Evolutionary conservation across 2,329 filamentous ascomycete species (phyloP), one percentile per base, ranked within the genome.

Genomic region (Dactylellina haptotyla): DNA sequence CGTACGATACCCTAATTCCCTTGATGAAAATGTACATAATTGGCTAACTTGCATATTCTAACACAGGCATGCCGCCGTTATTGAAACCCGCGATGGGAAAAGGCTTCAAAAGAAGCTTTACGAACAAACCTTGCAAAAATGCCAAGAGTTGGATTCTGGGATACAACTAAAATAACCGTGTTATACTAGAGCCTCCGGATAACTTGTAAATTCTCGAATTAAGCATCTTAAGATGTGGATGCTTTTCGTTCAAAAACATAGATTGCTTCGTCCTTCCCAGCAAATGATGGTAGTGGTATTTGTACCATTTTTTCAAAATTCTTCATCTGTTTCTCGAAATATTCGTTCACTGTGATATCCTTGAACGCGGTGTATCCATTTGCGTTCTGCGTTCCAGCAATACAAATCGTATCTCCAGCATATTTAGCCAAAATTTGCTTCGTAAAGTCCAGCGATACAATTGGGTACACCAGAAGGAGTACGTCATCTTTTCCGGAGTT

Each of bases 341-440:
- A 92, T 77, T 88, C 84, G 76, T 88, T 88, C 79, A 91, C 87
- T 23, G 85, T 87, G 80, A 85, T 82, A 76, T 85, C 83, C 61
- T 82, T 84, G 79, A 92, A 92, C 0, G 85, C 88, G 0, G 90
- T 93, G 79, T 90, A 92, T 1, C 90, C 89, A 79, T 91, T 92
- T 18, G 81, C 81, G 79, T 92, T 92, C 81, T 92, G 89, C 20
- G 90, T 91, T 18, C 90, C 90, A 1, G 89, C 89, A 12, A 90
- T 87, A n/a, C 89, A 86, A 56, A 92, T 83, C 2, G 85, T 87
- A 77, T 89, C 85, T 30, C 88, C 88, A 43, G 82, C 78, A 78
- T 88, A 93, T 16, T 86, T 85, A 63, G 82, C 82, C 73, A 93
- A 80, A 71, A 91, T 82, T 72, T 83, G 82, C 37, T 84, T 83